phyloP scores from a whole-genome alignment of 2,329 filamentous ascomycete species.

The Incumbomyces lentus region DNA sequence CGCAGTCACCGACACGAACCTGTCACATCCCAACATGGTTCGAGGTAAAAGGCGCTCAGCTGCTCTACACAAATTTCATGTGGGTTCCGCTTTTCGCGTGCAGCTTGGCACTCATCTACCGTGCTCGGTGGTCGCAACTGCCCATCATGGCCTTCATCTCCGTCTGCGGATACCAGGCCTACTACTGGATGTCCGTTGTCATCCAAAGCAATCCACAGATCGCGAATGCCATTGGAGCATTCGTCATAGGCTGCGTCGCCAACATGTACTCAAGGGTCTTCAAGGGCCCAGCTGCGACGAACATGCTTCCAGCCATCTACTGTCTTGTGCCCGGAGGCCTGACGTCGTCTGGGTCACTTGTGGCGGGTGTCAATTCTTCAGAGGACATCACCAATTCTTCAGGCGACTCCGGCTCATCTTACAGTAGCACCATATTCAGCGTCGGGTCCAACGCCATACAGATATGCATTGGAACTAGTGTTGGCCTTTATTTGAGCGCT shows the following conservation, averaged over 20 bases:
- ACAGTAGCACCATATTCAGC: constrained; percentile 29
- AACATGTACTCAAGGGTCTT: constrained; percentile 64
- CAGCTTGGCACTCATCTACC: constrained; percentile 68
- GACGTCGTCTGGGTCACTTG: constrained; percentile 46
- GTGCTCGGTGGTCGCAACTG: constrained; percentile 68
- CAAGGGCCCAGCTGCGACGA: constrained; percentile 71
- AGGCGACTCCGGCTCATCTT: constrained; percentile 15
- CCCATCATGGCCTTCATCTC: constrained; percentile 68
- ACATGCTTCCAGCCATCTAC: constrained; percentile 80
- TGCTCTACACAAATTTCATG: constrained; percentile 45
- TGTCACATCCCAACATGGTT: constrained; percentile 13
- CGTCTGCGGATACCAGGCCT: constrained; percentile 63
- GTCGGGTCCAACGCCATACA: constrained; percentile 39
- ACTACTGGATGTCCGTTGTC: constrained; percentile 57
- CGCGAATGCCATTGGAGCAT: constrained; percentile 65
- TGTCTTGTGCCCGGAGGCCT: constrained; percentile 53
- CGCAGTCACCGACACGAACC: constrained; percentile 12
- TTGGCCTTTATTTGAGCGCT: constrained; percentile 37
- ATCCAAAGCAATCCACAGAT: constrained; percentile 64
- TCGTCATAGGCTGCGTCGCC: constrained; percentile 65
- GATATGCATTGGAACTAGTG: constrained; percentile 38
- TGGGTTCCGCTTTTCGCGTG: constrained; percentile 66
- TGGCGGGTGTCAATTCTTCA: constrained; percentile 47
- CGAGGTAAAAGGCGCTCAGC: constrained; percentile 39
- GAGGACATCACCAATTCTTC: constrained; percentile 31